These are phyloP conservation scores for Nakazawaea anatomiae DNA, from an alignment of 805 yeast genomes.

Conservation along the genomic window DNA sequence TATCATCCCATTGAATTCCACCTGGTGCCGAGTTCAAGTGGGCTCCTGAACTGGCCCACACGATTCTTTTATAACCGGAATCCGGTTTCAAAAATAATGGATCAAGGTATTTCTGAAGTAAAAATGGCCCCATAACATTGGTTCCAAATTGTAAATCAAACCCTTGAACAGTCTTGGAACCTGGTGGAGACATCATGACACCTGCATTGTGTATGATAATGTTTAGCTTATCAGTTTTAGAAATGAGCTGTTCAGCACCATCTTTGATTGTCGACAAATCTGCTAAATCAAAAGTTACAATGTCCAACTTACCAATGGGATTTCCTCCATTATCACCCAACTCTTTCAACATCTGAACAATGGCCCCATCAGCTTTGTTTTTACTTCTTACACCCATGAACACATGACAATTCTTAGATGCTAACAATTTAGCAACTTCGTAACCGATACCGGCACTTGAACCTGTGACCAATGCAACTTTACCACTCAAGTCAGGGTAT, in stretches of 20 bases:
- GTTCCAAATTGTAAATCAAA: constrained; percentile 41
- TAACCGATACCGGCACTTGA: constrained; percentile 19
- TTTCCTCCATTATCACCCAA: constrained; percentile 10
- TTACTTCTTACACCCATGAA: constrained; percentile 29
- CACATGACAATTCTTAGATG: constrained; percentile 26
- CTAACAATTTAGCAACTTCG: constrained; percentile 25
- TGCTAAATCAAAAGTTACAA: constrained; percentile 27
- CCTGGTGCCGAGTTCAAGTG: constrained; percentile 18
- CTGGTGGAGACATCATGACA: constrained; percentile 31
- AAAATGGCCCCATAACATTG: constrained; percentile 40
- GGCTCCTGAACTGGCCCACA: constrained; percentile 39
- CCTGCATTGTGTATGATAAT: constrained; percentile 39
- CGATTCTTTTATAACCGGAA: constrained; percentile 24
- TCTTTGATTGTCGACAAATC: constrained; percentile 37
- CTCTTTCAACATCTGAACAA: constrained; percentile 20
- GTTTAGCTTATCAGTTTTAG: constrained; percentile 24
- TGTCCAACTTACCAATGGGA: constrained; percentile 16
- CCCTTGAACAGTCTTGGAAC: constrained; percentile 33
- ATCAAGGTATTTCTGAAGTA: constrained; percentile 32
- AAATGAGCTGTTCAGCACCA: constrained; percentile 25
- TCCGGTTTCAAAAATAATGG: constrained; percentile 29
- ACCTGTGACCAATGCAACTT: constrained; percentile 23
- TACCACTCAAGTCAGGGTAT: constrained; percentile 28
- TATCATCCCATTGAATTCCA: constrained; percentile 11
- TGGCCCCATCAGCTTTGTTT: constrained; percentile 18